A percentile compares a stretch with the other conserved stretches of the same genome.
Conservation (phyloP, 768 basidiomycete genomes). For the Epithele typhae region DNA sequence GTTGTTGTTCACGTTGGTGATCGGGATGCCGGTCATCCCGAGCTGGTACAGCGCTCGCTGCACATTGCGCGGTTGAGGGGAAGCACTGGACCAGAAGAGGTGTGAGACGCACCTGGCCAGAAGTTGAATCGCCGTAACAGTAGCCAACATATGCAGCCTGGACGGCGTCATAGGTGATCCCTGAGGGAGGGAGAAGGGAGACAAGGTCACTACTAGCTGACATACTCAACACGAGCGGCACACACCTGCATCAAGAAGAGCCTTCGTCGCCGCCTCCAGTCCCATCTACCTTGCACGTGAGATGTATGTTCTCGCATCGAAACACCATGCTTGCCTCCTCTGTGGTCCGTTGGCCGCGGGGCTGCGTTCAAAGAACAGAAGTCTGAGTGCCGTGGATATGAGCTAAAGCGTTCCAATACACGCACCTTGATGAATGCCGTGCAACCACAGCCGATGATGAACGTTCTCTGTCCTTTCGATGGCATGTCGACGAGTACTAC, state of each 20-base stretch:
- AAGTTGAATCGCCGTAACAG: constrained; percentile 77
- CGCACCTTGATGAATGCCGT: constrained; percentile 76
- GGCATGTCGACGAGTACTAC: constrained; percentile 9
- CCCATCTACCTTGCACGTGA: constrained; percentile 55
- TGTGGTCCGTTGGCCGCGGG: constrained; percentile 58
- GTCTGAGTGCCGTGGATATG: background rate
- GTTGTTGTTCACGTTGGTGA: constrained; percentile 86
- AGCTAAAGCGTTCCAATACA: too few relatives aligned
- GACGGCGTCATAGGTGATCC: constrained; percentile 77
- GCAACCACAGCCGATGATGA: constrained; percentile 69
- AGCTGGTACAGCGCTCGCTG: constrained; percentile 79
- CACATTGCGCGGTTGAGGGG: too few relatives aligned
- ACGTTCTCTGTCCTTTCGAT: constrained; percentile 33
- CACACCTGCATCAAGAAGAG: constrained; percentile 76
- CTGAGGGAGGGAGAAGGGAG: constrained; percentile 35
- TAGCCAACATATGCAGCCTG: constrained; percentile 75
- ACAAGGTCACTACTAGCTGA: too few relatives aligned
- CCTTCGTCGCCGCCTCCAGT: constrained; percentile 82
- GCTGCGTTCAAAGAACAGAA: constrained; percentile 36
- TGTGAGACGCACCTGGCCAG: constrained; percentile 52
- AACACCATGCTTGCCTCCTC: constrained; percentile 52
- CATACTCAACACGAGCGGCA: background rate
- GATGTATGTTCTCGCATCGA: background rate
- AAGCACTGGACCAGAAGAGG: too few relatives aligned
- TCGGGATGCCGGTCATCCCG: constrained; percentile 79